Evolutionary conservation across 345 rosid species (phyloP).

Genomic region (Citrus sp.): DNA sequence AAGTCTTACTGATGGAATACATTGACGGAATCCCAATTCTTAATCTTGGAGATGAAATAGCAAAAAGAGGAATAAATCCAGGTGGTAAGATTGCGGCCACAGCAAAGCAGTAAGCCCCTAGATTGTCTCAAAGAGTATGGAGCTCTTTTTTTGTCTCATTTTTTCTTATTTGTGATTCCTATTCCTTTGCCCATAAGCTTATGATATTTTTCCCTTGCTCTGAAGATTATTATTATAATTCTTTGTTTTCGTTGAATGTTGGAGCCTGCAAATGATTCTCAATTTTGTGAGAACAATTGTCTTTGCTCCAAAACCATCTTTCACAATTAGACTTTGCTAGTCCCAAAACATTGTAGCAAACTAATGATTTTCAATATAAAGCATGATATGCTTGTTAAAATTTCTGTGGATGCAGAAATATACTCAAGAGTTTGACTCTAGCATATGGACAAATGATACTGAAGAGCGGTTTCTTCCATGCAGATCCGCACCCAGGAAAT

Average conservation of each 20-base stretch:
- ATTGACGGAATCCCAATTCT: slow-evolving; percentile 88
- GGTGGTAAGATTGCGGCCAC: slow-evolving; percentile 74
- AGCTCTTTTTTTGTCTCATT: slow-evolving; percentile 12
- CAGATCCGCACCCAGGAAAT: slow-evolving; percentile 98
- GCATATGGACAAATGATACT: slow-evolving; percentile 97
- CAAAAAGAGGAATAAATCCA: slow-evolving; percentile 88
- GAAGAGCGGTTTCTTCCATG: slow-evolving; percentile 95
- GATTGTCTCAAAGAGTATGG: slow-evolving; percentile 40
- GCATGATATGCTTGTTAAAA: slow-evolving; percentile 7
- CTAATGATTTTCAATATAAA: neutral
- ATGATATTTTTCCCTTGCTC: neutral
- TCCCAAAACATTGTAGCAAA: neutral
- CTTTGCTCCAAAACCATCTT: neutral
- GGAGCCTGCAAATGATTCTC: neutral
- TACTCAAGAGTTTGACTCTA: slow-evolving; percentile 71
- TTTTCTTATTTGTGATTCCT: slow-evolving; percentile 7
- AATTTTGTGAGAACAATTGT: slow-evolving; percentile 9
- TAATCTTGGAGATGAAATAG: slow-evolving; percentile 85
- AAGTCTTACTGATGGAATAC: slow-evolving; percentile 84
- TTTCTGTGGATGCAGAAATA: slow-evolving; percentile 51
- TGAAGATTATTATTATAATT: neutral
- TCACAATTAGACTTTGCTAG: neutral
- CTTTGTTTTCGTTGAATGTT: neutral
- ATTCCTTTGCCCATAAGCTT: slow-evolving; percentile 12
- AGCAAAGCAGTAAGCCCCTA: slow-evolving; percentile 89